Base-by-base conservation (phyloP, 2,329 filamentous ascomycete genomes). In the Hirsutella minnesotensis region DNA sequence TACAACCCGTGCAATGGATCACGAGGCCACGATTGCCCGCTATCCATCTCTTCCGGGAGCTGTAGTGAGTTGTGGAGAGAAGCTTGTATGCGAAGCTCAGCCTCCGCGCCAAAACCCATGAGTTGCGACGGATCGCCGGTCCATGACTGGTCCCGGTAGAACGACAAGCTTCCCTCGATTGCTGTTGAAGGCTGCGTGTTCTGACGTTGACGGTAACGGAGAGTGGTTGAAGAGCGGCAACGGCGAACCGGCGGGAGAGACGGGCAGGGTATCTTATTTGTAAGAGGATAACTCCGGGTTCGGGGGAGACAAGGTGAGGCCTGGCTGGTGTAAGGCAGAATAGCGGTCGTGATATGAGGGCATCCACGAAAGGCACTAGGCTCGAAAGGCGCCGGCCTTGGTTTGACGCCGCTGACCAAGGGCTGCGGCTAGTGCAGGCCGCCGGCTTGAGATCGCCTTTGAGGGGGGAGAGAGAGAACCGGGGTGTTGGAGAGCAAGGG, bases 381-480 rank as follows among this genome's bases (percentile, higher is more conserved):
- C 52, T 51, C 56, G 51, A 49, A 46, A 41, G 39, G 20, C 29
- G 13, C 5, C 20, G 31, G 24, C 24, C 24, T 41, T 19, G 15
- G 53, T 10, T 53, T 48, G 47, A 55, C 52, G 53, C 53, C 52
- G 53, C 46, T 46, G 44, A 51, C 47, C 45, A 46, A 52, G 55
- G 51, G 53, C 52, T 35, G 44, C 44, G 31, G 33, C 46, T 42
- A 47, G 49, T 39, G 42, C 33, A 35, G 33, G 33, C 33, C 33
- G 7, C 33, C 33, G 33, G 16, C 33, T 35, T 9, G 33, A 18
- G 16, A 35, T 18, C 33, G 33, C 4, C 33, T 35, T 27, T 27
- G 24, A 12, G 24, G 24, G 7, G 24, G 24, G 7, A 27, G 24
- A 27, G 24, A 27, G 24, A 27, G 12, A 12, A 27, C 24, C 24